These are phyloP conservation scores for Elaphomyces granulatus DNA, from an alignment of 495 filamentous ascomycete species.

Conservation along the genomic window DNA sequence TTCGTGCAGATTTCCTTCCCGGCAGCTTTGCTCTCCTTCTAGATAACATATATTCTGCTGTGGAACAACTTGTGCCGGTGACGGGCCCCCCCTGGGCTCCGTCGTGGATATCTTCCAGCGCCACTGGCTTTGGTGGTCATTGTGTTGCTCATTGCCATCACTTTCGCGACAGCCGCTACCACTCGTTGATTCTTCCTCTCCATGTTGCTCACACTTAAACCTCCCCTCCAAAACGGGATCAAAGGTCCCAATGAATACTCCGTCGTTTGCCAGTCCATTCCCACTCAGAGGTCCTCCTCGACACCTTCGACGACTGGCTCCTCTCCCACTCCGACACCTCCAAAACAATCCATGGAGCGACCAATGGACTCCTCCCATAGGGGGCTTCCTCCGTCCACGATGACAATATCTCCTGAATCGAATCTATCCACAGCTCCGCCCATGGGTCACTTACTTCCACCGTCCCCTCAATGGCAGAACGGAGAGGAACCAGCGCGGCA, in stretches of 20 bases:
- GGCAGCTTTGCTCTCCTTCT: too few species aligned
- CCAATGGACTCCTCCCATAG: constrained; percentile 25
- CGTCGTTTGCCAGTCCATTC: constrained; percentile 18
- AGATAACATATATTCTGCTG: too few species aligned
- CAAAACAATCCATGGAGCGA: constrained; percentile 9
- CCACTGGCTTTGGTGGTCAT: too few species aligned
- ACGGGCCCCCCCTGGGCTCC: too few species aligned
- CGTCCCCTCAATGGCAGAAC: constrained; percentile 57
- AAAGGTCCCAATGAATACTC: constrained; percentile 30
- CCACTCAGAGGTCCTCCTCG: constrained; percentile 20
- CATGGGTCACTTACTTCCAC: constrained; percentile 41
- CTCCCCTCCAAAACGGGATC: constrained; percentile 24
- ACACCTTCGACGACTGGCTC: constrained; percentile 6
- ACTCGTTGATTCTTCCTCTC: too few species aligned
- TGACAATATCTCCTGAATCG: constrained; percentile 22
- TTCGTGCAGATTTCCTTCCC: too few species aligned
- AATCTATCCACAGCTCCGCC: constrained; percentile 24
- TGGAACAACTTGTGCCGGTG: too few species aligned
- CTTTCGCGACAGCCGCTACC: too few species aligned
- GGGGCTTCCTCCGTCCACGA: constrained; percentile 23
- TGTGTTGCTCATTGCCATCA: too few species aligned
- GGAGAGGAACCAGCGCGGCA: constrained; percentile 68
- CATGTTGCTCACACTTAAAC: constrained; percentile 33
- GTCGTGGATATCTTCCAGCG: too few species aligned
- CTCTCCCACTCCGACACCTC: constrained; percentile 10